Conservation (phyloP, 257 asterid species). For the Pogostemon cablin region DNA sequence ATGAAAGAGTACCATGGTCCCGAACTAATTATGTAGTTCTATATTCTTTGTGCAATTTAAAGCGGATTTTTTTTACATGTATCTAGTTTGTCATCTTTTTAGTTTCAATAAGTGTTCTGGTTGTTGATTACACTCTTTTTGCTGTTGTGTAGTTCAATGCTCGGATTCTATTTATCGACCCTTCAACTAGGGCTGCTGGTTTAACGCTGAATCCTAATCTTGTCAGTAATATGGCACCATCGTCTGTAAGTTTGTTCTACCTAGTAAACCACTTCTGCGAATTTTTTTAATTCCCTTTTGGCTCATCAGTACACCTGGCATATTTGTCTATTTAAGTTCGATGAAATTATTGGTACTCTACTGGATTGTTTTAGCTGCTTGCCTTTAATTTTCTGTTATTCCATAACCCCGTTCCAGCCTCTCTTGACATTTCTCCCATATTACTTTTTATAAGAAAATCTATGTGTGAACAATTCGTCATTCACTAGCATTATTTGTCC, state of each 20-base stretch:
- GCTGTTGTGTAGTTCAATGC: conserved; percentile 72
- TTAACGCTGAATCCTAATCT: conserved; percentile 86
- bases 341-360: background rate
- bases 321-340: conserved; percentile 10
- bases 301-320: background rate
- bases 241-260: conserved; percentile 65
- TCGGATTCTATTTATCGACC: conserved; percentile 93
- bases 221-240: conserved; percentile 75
- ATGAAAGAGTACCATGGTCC: background rate
- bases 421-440: background rate
- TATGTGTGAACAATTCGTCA: conserved; percentile 13
- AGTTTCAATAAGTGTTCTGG: conserved; percentile 18
- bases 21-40: conserved; percentile 3
- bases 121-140: conserved; percentile 27
- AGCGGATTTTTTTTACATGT: background rate
- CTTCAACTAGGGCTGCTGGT: conserved; percentile 94
- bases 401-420: background rate
- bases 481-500: conserved; percentile 34
- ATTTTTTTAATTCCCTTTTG: background rate
- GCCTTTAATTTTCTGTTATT: conserved; percentile 3
- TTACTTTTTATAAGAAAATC: background rate
- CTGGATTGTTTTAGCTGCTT: conserved; percentile 24
- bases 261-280: background rate
- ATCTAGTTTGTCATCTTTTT: background rate
- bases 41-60: background rate